Evolutionary conservation across 305 asterid genomes (phyloP).

Genomic region (Fraxinus latifolia): DNA sequence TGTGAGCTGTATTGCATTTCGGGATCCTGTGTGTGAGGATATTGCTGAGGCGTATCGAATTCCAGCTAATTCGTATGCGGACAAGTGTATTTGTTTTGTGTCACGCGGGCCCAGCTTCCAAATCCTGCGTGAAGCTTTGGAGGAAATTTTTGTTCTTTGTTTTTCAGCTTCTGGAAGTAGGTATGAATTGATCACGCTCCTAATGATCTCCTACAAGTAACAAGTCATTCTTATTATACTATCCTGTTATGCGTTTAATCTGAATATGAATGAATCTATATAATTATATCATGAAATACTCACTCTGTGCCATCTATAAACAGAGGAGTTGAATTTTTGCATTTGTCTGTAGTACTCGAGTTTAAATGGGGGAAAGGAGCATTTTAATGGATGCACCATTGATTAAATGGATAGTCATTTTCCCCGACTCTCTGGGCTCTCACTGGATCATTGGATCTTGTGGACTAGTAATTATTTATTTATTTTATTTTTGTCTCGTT

Average conservation of each 20-base stretch:
- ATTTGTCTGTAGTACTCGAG: not conserved
- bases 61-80: conserved; percentile 65
- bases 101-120: conserved; percentile 79
- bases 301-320: not conserved
- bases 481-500: not conserved
- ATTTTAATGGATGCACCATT: not conserved
- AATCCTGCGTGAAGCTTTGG: conserved; percentile 75
- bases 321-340: not conserved
- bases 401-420: not conserved
- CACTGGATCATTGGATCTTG: not conserved
- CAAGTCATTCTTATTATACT: not conserved
- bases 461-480: not conserved
- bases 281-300: not conserved
- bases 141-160: conserved; percentile 77
- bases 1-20: conserved; percentile 87
- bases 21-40: conserved; percentile 95
- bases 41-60: conserved; percentile 79
- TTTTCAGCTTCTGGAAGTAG: conserved; percentile 83
- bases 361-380: not conserved
- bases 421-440: not conserved
- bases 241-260: not conserved
- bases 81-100: conserved; percentile 85
- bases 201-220: not conserved
- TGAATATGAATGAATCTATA: not conserved
- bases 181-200: conserved; percentile 35